Evolutionary conservation across 2,329 filamentous ascomycete species (phyloP), one percentile per base, ranked within the genome.

Genomic region (Exophiala lecanii-corni): DNA sequence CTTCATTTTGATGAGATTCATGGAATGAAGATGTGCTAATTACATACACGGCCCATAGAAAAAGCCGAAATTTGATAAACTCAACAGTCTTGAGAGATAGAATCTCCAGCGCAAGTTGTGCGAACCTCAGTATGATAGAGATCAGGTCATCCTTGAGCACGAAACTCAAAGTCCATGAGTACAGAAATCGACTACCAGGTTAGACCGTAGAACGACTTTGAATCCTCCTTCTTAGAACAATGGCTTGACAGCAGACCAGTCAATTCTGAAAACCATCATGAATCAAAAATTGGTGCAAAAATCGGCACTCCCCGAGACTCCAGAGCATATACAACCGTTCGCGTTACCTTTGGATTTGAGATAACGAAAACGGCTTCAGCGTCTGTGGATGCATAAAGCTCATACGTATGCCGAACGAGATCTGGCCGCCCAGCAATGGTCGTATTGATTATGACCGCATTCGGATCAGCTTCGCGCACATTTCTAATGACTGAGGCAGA

Each of bases 271-370:
- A 32, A 5, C 30, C 5, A 33, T 66, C 59, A 79, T 32, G 75
- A 79, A 62, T 89, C 85, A 67, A 82, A 89, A 55, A 89, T 85
- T 6, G 84, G 81, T 5, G 84, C 85, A 63, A 76, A 88, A 6
- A 82, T 82, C 2, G 78, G 72, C 5, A 87, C 63, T 0, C 82
- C 81, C 42, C 80, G 70, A 26, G 70, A 72, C 64, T 87, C 82
- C 38, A 89, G 65, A 6, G 75, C 80, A 58, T 81, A 84, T 0
- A 88, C 82, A 1, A 88, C 71, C 65, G 77, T 78, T 56, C 73
- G 73, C 13, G 83, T 87, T 23, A 86, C 73, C 43, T 65, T 73
- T 44, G 81, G 77, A 59, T 88, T 89, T 42, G 79, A 80, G 55
- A 89, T 82, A 47, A 87, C 74, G 57, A 86, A 81, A 26, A 87